phyloP scores from a whole-genome alignment of 2,329 filamentous ascomycete genomes.

The Blastomyces parvus region DNA sequence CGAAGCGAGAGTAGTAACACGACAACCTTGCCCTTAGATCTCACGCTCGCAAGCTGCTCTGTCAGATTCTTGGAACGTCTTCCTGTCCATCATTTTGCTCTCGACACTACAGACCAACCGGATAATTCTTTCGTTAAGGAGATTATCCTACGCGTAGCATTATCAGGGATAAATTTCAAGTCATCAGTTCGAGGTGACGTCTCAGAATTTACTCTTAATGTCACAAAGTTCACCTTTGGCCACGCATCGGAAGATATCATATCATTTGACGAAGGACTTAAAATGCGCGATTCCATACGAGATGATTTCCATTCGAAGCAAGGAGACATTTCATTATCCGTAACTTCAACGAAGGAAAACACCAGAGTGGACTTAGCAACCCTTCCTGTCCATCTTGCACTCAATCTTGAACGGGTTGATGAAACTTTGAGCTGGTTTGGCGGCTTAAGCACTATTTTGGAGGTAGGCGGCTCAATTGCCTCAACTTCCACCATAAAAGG shows the following conservation, averaged over 20 bases:
- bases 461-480: slow-evolving; percentile 74
- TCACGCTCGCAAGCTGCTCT: slow-evolving; percentile 25
- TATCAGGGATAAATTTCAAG: slow-evolving; percentile 22
- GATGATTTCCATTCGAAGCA: slow-evolving; percentile 31
- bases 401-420: slow-evolving; percentile 74
- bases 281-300: slow-evolving; percentile 38
- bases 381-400: slow-evolving; percentile 61
- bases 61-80: slow-evolving; percentile 33
- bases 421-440: slow-evolving; percentile 84
- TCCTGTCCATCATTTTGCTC: slow-evolving; percentile 22
- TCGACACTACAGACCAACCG: slow-evolving; percentile 12
- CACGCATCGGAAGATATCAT: slow-evolving; percentile 43
- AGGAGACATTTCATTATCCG: slow-evolving; percentile 32
- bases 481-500: slow-evolving; percentile 53
- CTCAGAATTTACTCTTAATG: slow-evolving; percentile 23
- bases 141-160: slow-evolving; percentile 25
- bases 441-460: slow-evolving; percentile 81
- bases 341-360: slow-evolving; percentile 25
- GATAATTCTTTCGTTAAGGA: slow-evolving; percentile 23
- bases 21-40: slow-evolving; percentile 15
- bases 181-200: slow-evolving; percentile 17
- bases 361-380: slow-evolving; percentile 56
- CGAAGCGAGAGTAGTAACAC: slow-evolving; percentile 1
- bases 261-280: slow-evolving; percentile 42
- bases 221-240: slow-evolving; percentile 39